phyloP scores from a whole-genome alignment of 441 rosid species.

The Jatropha multifida region DNA sequence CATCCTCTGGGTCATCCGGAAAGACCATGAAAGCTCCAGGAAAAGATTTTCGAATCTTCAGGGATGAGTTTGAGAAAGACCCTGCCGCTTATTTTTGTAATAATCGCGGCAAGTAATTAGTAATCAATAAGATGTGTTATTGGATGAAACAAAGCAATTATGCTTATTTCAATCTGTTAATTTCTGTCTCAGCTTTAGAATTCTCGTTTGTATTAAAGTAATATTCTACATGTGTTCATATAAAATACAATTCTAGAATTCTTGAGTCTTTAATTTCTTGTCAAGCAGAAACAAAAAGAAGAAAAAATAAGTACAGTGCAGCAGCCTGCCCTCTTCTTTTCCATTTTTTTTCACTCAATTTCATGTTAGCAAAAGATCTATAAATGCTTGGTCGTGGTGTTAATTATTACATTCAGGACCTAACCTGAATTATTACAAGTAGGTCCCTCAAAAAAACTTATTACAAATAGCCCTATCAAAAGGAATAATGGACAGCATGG shows the following conservation, averaged over 20 bases:
- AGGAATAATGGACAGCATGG: background rate
- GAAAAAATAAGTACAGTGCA: too few relatives aligned
- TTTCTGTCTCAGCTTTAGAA: too few relatives aligned
- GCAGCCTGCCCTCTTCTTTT: too few relatives aligned
- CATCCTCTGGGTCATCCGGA: background rate
- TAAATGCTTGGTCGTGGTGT: background rate
- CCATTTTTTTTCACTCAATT: background rate
- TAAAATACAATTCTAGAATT: too few relatives aligned
- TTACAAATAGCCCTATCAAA: too few relatives aligned
- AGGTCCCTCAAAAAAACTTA: background rate
- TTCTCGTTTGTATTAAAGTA: too few relatives aligned
- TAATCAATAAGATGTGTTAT: too few relatives aligned
- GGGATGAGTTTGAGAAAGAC: conserved; percentile 4
- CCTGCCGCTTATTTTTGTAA: background rate
- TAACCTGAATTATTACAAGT: background rate
- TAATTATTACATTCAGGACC: background rate
- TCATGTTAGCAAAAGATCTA: background rate
- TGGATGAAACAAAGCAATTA: background rate
- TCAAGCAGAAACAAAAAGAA: too few relatives aligned
- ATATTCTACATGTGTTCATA: too few relatives aligned
- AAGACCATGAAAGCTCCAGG: conserved; percentile 34
- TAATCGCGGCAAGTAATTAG: background rate
- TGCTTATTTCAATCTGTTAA: too few relatives aligned
- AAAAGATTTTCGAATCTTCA: conserved; percentile 9
- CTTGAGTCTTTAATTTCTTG: too few relatives aligned